Evolutionary conservation across 169 alveolate genomes (phyloP).

Genomic region (Cryptosporidium sp.): DNA sequence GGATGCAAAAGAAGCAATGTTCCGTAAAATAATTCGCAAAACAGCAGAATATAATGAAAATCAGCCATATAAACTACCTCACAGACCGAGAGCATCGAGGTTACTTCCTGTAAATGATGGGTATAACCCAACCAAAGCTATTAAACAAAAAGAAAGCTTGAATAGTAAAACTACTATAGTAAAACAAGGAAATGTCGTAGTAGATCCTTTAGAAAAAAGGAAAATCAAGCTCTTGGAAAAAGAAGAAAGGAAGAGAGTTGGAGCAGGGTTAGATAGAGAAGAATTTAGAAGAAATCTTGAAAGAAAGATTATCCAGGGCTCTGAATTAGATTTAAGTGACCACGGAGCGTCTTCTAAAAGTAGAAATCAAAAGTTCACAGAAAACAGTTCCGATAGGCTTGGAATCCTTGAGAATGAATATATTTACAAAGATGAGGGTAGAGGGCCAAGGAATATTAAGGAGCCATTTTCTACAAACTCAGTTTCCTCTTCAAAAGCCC

Average conservation of each 20-base stretch:
- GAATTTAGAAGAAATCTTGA: neutral
- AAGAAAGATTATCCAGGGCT: neutral
- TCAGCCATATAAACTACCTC: slow-evolving; percentile 55
- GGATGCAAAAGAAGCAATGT: slow-evolving; percentile 54
- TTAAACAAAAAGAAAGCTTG: slow-evolving; percentile 7
- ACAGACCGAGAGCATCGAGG: slow-evolving; percentile 37
- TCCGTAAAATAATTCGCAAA: slow-evolving; percentile 57
- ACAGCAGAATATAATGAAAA: slow-evolving; percentile 67
- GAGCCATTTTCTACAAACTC: slow-evolving; percentile 50
- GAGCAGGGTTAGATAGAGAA: neutral
- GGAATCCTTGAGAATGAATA: slow-evolving; percentile 2
- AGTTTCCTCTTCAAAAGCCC: slow-evolving; percentile 23
- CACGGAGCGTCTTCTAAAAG: neutral
- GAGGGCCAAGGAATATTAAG: slow-evolving; percentile 22
- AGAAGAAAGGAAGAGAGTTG: slow-evolving; percentile 23
- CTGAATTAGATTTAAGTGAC: neutral
- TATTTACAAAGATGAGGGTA: slow-evolving; percentile 43
- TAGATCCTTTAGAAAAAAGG: slow-evolving; percentile 18
- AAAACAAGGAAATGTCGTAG: slow-evolving; percentile 29
- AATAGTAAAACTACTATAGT: neutral
- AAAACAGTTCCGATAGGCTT: neutral
- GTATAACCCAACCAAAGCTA: slow-evolving; percentile 19
- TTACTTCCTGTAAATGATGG: slow-evolving; percentile 7
- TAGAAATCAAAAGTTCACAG: neutral
- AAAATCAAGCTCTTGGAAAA: slow-evolving; percentile 28